A percentile compares a stretch with the other conserved stretches of the same genome.
These are phyloP conservation scores for Brasilioporus rufonigricans DNA, from an alignment of 768 basidiomycete species.

Conservation along the genomic window DNA sequence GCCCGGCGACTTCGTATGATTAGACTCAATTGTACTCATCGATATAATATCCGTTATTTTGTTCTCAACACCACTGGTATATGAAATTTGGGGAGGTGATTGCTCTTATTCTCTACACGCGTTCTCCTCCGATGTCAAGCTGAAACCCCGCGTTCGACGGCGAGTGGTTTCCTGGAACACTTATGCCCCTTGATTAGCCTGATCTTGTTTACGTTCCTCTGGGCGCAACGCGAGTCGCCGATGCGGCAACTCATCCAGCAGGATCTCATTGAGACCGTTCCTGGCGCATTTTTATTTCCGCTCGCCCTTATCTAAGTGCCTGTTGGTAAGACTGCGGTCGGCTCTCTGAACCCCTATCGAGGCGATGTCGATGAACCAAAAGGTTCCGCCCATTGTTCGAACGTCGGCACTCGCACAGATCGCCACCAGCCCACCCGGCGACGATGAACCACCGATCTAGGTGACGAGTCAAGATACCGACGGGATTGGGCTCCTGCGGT, in stretches of 20 bases:
- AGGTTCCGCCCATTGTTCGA: neutral
- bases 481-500: neutral
- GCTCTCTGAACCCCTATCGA: neutral
- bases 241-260: no score
- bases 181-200: neutral
- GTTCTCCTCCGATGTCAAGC: neutral
- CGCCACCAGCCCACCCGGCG: neutral
- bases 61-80: no score
- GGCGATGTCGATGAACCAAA: no score
- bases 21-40: neutral
- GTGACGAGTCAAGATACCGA: constrained; percentile 9
- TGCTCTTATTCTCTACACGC: no score
- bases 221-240: no score
- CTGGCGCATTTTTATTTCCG: neutral
- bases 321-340: neutral
- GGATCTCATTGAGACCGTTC: no score
- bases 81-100: no score
- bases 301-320: neutral
- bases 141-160: neutral
- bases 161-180: neutral
- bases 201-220: neutral
- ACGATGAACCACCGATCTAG: neutral
- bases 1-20: constrained; percentile 28
- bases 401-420: neutral
- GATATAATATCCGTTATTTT: neutral